Evolutionary conservation across 495 filamentous ascomycete genomes (phyloP).

Genomic region (Neurospora discreta): DNA sequence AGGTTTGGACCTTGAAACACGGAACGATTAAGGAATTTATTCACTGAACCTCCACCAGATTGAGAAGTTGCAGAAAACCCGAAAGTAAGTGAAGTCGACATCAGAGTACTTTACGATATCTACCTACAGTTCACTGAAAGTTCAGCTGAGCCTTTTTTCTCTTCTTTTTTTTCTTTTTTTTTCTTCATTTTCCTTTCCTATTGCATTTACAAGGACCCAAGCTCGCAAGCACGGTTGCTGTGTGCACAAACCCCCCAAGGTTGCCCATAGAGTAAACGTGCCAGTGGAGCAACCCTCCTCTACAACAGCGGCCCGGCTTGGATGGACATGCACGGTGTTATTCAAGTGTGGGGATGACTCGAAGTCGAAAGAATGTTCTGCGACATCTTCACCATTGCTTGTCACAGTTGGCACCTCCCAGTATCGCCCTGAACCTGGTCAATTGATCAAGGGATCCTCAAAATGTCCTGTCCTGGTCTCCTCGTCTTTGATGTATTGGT

Average conservation of each 20-base stretch:
- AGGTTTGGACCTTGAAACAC: background rate
- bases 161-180: too few species aligned
- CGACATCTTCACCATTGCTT: background rate
- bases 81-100: background rate
- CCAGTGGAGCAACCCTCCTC: too few species aligned
- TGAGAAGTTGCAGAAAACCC: background rate
- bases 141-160: background rate
- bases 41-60: background rate
- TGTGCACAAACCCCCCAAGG: too few species aligned
- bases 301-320: too few species aligned
- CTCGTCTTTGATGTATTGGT: background rate
- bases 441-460: background rate
- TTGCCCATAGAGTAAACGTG: too few species aligned
- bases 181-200: too few species aligned
- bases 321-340: too few species aligned
- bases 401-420: background rate
- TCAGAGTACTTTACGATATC: background rate
- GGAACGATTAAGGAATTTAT: background rate
- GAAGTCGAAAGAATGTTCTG: background rate
- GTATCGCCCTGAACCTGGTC: background rate
- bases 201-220: too few species aligned
- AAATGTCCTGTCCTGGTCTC: too few species aligned
- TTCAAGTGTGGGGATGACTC: background rate
- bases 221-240: too few species aligned
- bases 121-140: background rate